Evolutionary conservation across 139 green algal species (phyloP).

Genomic region (Closterium sp.): DNA sequence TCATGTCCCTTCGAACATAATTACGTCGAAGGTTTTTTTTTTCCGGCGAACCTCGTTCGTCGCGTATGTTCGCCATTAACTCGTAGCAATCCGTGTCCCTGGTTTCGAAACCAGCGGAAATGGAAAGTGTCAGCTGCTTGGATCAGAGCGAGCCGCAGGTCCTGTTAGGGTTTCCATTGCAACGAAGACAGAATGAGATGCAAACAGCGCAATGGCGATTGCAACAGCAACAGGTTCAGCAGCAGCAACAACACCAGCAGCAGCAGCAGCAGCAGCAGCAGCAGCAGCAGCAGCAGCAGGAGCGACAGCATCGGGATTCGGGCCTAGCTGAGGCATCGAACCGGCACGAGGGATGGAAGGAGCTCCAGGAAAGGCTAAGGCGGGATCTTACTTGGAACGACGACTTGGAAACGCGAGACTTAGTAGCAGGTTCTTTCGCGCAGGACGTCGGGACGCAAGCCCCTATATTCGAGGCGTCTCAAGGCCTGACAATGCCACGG

Average conservation of each 20-base stretch:
- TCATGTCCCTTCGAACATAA: no score
- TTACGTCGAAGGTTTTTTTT: not conserved
- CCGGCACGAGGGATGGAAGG: not conserved
- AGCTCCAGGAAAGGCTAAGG: not conserved
- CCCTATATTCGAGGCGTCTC: not conserved
- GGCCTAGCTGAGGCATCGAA: not conserved
- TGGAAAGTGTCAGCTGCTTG: not conserved
- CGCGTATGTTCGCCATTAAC: not conserved
- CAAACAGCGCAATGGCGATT: not conserved
- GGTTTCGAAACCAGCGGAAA: not conserved
- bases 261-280: not conserved
- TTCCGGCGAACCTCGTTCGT: not conserved
- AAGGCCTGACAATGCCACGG: not conserved
- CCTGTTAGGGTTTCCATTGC: not conserved
- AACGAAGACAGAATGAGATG: not conserved
- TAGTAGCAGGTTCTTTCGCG: not conserved
- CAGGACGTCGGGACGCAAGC: not conserved
- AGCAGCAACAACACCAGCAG: no score
- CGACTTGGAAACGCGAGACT: not conserved
- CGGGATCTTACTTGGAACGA: not conserved
- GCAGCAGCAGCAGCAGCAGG: no score
- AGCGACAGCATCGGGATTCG: not conserved
- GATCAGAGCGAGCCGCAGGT: not conserved
- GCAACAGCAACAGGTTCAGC: not conserved
- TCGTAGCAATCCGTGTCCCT: not conserved